Evolutionary conservation across 768 basidiomycete species (phyloP).

Genomic region (Tremella yokohamensis): DNA sequence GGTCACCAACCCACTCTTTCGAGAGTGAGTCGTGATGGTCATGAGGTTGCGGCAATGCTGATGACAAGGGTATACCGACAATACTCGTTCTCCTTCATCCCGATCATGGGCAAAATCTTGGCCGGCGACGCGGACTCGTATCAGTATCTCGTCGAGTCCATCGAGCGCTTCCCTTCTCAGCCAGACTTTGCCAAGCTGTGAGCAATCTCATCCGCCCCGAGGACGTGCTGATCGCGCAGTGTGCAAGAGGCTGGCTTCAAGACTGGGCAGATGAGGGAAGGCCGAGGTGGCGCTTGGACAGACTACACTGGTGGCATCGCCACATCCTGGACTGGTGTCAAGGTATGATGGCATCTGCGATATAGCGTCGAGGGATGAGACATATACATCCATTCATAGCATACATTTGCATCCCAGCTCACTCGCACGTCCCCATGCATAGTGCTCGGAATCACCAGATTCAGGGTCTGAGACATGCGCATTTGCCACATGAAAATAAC

Average conservation of each 20-base stretch:
- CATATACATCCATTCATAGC: too few relatives aligned
- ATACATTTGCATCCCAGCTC: too few relatives aligned
- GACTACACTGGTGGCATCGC: slow-evolving; percentile 52
- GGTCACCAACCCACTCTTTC: slow-evolving; percentile 80
- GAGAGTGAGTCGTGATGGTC: slow-evolving; percentile 62
- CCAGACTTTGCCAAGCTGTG: slow-evolving; percentile 78
- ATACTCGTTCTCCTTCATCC: slow-evolving; percentile 94
- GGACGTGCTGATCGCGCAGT: slow-evolving; percentile 20
- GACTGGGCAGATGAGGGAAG: slow-evolving; percentile 51
- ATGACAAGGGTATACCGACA: slow-evolving; percentile 77
- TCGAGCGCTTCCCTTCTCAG: slow-evolving; percentile 86
- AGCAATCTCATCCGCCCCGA: slow-evolving; percentile 9
- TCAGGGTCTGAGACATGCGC: too few relatives aligned
- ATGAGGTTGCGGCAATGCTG: neutral
- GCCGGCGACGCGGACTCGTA: slow-evolving; percentile 91
- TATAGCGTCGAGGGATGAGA: too few relatives aligned
- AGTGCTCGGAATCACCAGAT: too few relatives aligned
- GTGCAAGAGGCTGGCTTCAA: slow-evolving; percentile 52
- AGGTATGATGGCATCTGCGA: slow-evolving; percentile 19
- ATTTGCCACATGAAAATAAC: too few relatives aligned
- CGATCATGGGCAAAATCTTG: slow-evolving; percentile 91
- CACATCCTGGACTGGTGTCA: slow-evolving; percentile 47
- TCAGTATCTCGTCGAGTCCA: slow-evolving; percentile 96
- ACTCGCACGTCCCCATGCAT: too few relatives aligned
- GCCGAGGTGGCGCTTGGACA: slow-evolving; percentile 51